Evolutionary conservation across 345 rosid genomes (phyloP).

Genomic region (Abelmoschus esculentus): DNA sequence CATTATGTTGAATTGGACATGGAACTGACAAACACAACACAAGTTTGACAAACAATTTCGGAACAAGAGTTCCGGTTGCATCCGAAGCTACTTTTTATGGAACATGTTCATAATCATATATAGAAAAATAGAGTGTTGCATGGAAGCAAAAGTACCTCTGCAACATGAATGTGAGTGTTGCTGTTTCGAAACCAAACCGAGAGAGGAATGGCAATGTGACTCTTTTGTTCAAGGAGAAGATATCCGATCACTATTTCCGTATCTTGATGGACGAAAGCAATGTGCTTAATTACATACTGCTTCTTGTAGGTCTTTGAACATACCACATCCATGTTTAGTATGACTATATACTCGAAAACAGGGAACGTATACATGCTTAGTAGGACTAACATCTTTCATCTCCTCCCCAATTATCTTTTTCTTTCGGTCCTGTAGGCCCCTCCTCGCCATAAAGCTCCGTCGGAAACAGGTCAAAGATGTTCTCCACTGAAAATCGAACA

Average conservation of each 20-base stretch:
- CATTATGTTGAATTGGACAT: background rate
- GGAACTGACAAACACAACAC: background rate
- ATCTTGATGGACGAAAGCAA: background rate
- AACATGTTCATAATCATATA: background rate
- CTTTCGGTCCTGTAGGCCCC: slow-evolving; percentile 95
- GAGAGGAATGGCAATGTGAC: background rate
- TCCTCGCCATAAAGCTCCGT: slow-evolving; percentile 89
- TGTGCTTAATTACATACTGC: background rate
- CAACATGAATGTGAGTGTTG: background rate
- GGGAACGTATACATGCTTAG: background rate
- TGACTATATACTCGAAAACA: background rate
- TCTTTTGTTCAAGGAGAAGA: background rate
- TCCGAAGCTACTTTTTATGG: background rate
- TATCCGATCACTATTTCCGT: background rate
- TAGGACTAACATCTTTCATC: slow-evolving; percentile 56
- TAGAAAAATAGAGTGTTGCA: background rate
- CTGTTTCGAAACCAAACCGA: background rate
- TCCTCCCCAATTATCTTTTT: slow-evolving; percentile 78
- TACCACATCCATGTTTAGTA: background rate
- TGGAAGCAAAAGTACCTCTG: background rate
- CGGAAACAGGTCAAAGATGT: slow-evolving; percentile 72
- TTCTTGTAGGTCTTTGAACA: background rate
- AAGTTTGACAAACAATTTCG: background rate
- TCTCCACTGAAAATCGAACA: slow-evolving; percentile 68
- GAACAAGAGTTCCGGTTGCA: background rate